Evolutionary conservation across 805 yeast species (phyloP), one percentile per base, ranked within the genome.

Genomic region (Lipomyces mesembrius): DNA sequence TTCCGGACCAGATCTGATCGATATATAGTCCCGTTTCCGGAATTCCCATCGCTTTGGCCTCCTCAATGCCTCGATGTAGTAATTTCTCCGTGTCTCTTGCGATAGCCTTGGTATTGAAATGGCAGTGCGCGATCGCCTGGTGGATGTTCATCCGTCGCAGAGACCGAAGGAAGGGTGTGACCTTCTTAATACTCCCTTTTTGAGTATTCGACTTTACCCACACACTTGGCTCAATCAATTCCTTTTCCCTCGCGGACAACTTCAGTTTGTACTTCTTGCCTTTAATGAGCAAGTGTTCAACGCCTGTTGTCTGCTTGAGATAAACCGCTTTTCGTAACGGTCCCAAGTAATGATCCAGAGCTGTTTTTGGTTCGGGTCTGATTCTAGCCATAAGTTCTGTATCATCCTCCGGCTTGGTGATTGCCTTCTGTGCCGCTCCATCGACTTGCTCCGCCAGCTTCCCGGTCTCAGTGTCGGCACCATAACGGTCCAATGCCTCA

Each of bases 81-180:
- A 93, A 79, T 69, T 87, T 89, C 61, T 88, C 93, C 63, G 92
- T 83, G 71, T 92, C 97, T 64, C 88, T 83, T 39, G 96, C 85
- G 78, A 92, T 85, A 74, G 88, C 86, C 79, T 91, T 92, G 59
- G 87, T 84, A 76, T 87, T 86, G 82, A 94, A 94, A 78, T 94
- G 98, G 73, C 93, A 88, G 80, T 93, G 98, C 53, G 94, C 91
- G 72, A 94, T 89, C 61, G 98, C 98, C 55, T 85, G 85, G 72
- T 87, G 85, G 46, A 91, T 86, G 62, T 86, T 84, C 78, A 90
- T 79, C 43, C 88, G 88, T 65, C 91, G 84, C 66, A 93, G 84
- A 75, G 92, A 85, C 72, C 98, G 84, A 71, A 91, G 82, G 59
- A 92, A 89, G 52, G 87, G 81, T 11, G 91, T 91, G 57, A 95